Base-by-base conservation (phyloP, 2,329 filamentous ascomycete species). In the Apiospora hydei region DNA sequence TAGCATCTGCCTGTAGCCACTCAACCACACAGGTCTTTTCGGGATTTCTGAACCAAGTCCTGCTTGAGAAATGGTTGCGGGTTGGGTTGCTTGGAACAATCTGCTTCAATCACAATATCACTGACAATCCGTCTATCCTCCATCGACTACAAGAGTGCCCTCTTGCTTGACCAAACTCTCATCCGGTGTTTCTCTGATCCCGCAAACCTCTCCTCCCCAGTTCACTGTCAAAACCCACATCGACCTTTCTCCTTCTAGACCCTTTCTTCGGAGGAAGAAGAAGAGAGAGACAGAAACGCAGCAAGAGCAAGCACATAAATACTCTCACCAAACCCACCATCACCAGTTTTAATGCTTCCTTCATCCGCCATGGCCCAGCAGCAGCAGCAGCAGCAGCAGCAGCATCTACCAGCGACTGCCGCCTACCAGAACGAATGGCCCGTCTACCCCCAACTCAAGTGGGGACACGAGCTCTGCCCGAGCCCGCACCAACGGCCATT, bases 301-400 rank as follows among this genome's bases (percentile, higher is more conserved):
- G 30, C 30, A 61, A 38, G 30, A 30, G 26, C 53, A 38, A 30
- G 26, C 53, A 38, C 38, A 49, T 21, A 16, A 61, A 61, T 38
- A 61, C 18, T 7, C 18, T 30, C 16, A 10, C 21, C 16, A 38
- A 38, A 18, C n/a, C 16, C 14, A 34, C 30, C 16, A 61, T 6
- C 53, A 61, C 16, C 26, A 61, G 57, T 10, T 41, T 11, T 30
- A 64, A n/a, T 1, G 18, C 10, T n/a, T n/a, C 21, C 10, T 51
- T 26, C 49, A 26, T 41, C 34, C 57, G 26, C 67, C n/a, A 57
- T 76, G 57, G 57, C 34, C 34, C 34, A 64, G 7, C 34, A 61
- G 18, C 21, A 51, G 11, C 49, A 64, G 7, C 34, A 61, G 18
- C 21, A 51, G 11, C 49, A 51, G n/a, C 41, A 76, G 71, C 68